Evolutionary conservation across 1,284 basidiomycete genomes (phyloP), one percentile per base, ranked within the genome.

Genomic region (Ustilago sp.): DNA sequence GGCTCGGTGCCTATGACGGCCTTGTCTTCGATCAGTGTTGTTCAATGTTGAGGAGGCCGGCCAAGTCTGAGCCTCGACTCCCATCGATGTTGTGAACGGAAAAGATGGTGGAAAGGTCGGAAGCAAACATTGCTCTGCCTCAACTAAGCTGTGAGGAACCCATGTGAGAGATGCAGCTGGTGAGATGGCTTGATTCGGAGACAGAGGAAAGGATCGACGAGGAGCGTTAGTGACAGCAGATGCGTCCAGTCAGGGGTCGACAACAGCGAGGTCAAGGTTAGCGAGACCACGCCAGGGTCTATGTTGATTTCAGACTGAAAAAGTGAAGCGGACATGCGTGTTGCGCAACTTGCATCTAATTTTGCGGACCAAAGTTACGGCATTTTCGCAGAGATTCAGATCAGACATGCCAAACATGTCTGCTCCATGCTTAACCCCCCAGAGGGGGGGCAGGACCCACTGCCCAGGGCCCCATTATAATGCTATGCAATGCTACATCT

Each of bases 321-420:
- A 32, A 28, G 28, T 50, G 8, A 41, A 41, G 54, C 11, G 13
- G 36, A 32, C 36, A 31, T 34, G 57, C 31, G 45, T 38, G 57
- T 59, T 59, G 57, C 45, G 28, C 55, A 57, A 31, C 43, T 47
- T 7, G 56, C 54, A 28, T 47, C 48, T 43, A 48, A 38, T 36
- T 45, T 59, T 59, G 51, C 19, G 52, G 23, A 23, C 23, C 23
- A 23, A 23, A 23, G 23, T 23, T 23, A 23, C 23, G 23, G 23
- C 2, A 23, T 23, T 23, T 23, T 23, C 23, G 23, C 23, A 23
- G 23, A 23, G 23, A 23, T 23, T 23, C 23, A 23, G 23, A 23
- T 23, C 23, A 23, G 23, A 23, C 23, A 23, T 23, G 23, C 23
- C 23, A 23, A 23, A 23, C 23, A 23, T 23, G 23, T 23, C 23